Evolutionary conservation across 495 filamentous ascomycete species (phyloP).

Genomic region (Trichocladium antarcticum): DNA sequence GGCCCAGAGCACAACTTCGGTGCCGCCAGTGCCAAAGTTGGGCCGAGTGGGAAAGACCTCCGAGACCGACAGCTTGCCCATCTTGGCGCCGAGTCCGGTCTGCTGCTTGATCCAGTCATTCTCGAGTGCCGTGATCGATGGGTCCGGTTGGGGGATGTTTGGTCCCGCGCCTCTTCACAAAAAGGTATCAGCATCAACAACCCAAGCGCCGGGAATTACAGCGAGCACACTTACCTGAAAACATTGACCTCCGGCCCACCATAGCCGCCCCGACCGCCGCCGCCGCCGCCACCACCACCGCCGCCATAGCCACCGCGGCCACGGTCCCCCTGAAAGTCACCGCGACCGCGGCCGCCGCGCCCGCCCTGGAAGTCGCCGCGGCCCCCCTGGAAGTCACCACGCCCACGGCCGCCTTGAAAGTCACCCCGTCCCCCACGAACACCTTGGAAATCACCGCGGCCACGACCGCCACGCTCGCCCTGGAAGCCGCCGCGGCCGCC

Average conservation of each 20-base stretch:
- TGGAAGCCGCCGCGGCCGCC: slow-evolving; percentile 20
- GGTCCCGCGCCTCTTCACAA: neutral
- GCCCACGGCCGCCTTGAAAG: slow-evolving; percentile 7
- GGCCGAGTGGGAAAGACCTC: slow-evolving; percentile 40
- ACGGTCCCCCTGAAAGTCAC: slow-evolving; percentile 16
- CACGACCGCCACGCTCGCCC: slow-evolving; percentile 12
- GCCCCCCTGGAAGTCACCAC: slow-evolving; percentile 1
- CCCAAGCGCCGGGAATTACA: neutral
- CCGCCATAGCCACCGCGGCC: slow-evolving; percentile 16
- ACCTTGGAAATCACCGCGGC: slow-evolving; percentile 6
- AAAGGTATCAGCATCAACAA: slow-evolving; percentile 3
- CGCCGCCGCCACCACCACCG: slow-evolving; percentile 18
- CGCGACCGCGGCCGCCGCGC: slow-evolving; percentile 17
- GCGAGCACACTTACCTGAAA: slow-evolving; percentile 23
- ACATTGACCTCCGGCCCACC: slow-evolving; percentile 19
- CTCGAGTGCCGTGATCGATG: slow-evolving; percentile 26
- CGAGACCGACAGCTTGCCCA: slow-evolving; percentile 23
- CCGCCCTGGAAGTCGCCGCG: slow-evolving; percentile 1
- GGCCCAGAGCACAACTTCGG: slow-evolving; percentile 43
- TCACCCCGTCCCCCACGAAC: too few species aligned
- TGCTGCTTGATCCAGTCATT: slow-evolving; percentile 21
- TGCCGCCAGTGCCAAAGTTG: slow-evolving; percentile 47
- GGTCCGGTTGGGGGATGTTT: slow-evolving; percentile 21
- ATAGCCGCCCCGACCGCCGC: slow-evolving; percentile 11
- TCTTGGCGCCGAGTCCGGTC: slow-evolving; percentile 6